Conservation (phyloP, 225 moss, liverwort and hornwort species). For the Pseudoscleropodium purum region DNA sequence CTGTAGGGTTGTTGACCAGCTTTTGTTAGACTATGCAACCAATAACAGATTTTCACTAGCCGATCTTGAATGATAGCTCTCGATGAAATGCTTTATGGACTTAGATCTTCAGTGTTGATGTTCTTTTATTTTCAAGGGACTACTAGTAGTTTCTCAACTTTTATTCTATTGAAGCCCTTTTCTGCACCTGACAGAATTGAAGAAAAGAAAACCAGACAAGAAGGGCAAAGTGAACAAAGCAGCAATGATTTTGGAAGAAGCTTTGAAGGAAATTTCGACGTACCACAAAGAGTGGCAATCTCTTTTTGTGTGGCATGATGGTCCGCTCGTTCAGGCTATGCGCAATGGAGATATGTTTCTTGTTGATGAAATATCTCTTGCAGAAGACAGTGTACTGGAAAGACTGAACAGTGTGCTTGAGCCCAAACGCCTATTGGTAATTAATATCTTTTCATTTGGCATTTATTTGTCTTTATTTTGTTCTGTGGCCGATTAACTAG, state of each 20-base stretch:
- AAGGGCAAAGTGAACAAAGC: slow-evolving; percentile 18
- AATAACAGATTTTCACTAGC: background rate
- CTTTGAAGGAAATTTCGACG: slow-evolving; percentile 40
- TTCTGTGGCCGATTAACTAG: background rate
- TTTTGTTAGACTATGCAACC: background rate
- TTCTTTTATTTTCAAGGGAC: background rate
- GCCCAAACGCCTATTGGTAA: slow-evolving; percentile 88
- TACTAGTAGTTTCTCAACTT: background rate
- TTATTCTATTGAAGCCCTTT: background rate
- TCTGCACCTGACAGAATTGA: slow-evolving; percentile 22
- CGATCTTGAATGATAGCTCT: background rate
- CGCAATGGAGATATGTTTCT: slow-evolving; percentile 86
- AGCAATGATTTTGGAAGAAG: slow-evolving; percentile 23
- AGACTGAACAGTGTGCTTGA: slow-evolving; percentile 91
- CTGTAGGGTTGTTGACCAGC: background rate
- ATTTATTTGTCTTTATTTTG: background rate
- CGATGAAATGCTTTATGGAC: background rate
- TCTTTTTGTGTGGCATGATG: slow-evolving; percentile 91
- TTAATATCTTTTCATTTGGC: background rate
- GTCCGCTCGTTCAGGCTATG: slow-evolving; percentile 94
- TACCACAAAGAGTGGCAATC: slow-evolving; percentile 82
- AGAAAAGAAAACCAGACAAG: slow-evolving; percentile 36
- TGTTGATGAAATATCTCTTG: slow-evolving; percentile 95
- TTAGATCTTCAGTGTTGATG: background rate
- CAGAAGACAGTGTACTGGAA: slow-evolving; percentile 95